Conservation (phyloP, 306 rosid species). For the Lotus japonicus region DNA sequence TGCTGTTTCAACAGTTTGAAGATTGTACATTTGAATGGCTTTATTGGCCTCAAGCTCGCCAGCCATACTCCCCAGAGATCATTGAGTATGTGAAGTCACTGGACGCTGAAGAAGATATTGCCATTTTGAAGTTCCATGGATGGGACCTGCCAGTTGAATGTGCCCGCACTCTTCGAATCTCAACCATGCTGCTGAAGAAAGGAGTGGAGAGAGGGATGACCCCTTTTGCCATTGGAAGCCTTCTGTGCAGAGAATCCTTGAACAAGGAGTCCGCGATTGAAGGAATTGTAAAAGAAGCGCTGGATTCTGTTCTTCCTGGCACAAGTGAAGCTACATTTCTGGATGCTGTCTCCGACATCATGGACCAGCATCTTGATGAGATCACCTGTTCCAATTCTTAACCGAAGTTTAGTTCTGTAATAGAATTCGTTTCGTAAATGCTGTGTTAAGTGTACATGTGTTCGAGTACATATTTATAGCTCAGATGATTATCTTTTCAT, state of each 20-base stretch:
- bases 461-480: slow-evolving; percentile 33
- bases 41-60: slow-evolving; percentile 92
- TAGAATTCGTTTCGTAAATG: slow-evolving; percentile 22
- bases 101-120: slow-evolving; percentile 76
- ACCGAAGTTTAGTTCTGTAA: slow-evolving; percentile 14
- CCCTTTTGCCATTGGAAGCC: slow-evolving; percentile 72
- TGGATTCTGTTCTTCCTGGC: slow-evolving; percentile 65
- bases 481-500: slow-evolving; percentile 13
- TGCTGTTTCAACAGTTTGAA: slow-evolving; percentile 57
- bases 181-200: slow-evolving; percentile 93
- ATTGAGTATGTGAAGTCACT: slow-evolving; percentile 64
- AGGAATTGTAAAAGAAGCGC: slow-evolving; percentile 69
- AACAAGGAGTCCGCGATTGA: slow-evolving; percentile 70
- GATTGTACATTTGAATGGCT: slow-evolving; percentile 98
- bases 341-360: slow-evolving; percentile 60
- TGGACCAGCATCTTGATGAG: slow-evolving; percentile 64
- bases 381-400: slow-evolving; percentile 32
- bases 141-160: slow-evolving; percentile 74
- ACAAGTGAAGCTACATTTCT: slow-evolving; percentile 76
- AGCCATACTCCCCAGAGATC: slow-evolving; percentile 55
- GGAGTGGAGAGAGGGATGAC: slow-evolving; percentile 76
- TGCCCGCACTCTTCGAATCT: slow-evolving; percentile 71
- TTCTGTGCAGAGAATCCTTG: slow-evolving; percentile 71
- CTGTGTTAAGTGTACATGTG: slow-evolving; percentile 24
- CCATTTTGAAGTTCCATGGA: slow-evolving; percentile 78